These are phyloP conservation scores for Galerina sulciceps DNA, from an alignment of 768 basidiomycete species.

Conservation along the genomic window DNA sequence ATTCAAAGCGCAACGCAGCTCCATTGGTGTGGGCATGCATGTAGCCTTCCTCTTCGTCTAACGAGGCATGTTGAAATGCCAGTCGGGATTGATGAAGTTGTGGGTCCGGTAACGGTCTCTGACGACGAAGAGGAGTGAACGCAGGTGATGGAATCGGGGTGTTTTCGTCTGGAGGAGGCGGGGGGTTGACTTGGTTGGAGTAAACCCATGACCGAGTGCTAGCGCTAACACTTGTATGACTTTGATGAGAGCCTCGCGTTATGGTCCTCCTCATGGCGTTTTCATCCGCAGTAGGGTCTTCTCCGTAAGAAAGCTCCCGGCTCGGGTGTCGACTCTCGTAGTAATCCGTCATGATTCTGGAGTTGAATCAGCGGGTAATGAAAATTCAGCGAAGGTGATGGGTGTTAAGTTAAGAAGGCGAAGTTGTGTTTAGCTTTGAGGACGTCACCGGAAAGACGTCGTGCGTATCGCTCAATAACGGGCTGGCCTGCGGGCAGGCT, in stretches of 20 bases:
- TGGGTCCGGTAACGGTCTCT: constrained; percentile 36
- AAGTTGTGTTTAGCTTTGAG: no score
- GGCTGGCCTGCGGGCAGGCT: no score
- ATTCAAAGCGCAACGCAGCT: constrained; percentile 3
- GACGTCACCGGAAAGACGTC: no score
- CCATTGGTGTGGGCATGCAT: constrained; percentile 27
- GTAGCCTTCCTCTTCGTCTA: constrained; percentile 30
- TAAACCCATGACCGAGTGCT: constrained; percentile 44
- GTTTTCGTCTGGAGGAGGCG: constrained; percentile 21
- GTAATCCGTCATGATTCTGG: constrained; percentile 25
- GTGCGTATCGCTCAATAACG: no score
- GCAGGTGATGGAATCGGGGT: constrained; percentile 21
- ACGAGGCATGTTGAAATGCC: constrained; percentile 15
- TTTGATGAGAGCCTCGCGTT: constrained; percentile 29
- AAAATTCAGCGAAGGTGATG: not conserved
- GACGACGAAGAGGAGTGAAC: constrained; percentile 17
- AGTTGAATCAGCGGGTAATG: not conserved
- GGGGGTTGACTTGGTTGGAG: constrained; percentile 36
- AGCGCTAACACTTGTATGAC: constrained; percentile 25
- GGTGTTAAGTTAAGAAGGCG: not conserved
- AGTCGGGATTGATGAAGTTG: constrained; percentile 20
- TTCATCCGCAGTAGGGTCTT: constrained; percentile 23
- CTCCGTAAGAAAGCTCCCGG: constrained; percentile 18
- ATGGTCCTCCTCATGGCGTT: constrained; percentile 21
- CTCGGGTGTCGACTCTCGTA: constrained; percentile 19